Base-by-base conservation (phyloP, 495 filamentous ascomycete species). In the Penicillium chermesinum region DNA sequence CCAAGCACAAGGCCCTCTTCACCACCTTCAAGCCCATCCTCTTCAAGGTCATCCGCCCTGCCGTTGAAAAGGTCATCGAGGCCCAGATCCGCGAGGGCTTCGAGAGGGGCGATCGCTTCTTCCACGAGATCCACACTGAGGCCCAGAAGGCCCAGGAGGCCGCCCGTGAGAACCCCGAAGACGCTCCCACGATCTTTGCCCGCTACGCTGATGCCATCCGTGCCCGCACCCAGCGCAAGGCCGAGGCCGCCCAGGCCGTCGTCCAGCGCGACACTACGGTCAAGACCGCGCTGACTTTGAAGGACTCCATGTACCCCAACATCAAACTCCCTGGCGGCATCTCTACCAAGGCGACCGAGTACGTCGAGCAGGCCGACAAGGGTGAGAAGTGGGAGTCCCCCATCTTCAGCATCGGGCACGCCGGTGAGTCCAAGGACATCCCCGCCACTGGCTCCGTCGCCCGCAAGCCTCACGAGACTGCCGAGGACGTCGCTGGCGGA, bases 381-480 rank as follows among this genome's bases (percentile, higher is more conserved):
- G 93, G 94, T 41, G 85, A 96, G 55, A 84, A 83, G 65, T 98
- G 93, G 93, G 85, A 96, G 71, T 91, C 85, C 21, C 89, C 94
- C 22, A 82, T 98, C 58, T 98, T 98, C 76, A 83, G 79, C 58
- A 84, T 97, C 51, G 94, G 93, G 43, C 74, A 67, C n/a, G 89
- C 91, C 6, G 57, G 75, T 3, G 81, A 85, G 70, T 86, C 87
- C 12, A 72, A 67, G 27, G 77, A 86, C 58, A 79, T 96, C 38
- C 87, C 89, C 3, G 57, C 68, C 41, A 66, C 81, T n/a, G 74
- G 76, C 0, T 44, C 74, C 38, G 73, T 95, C 32, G 78, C 73
- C 27, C 84, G 88, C 54, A 95, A 95, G 74, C 53, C 73, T 6
- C 81, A 79, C 14, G 62, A 73, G 17, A 72, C 46, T 21, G 51